Percentiles rank a stretch among this genome's conserved stretches.
Conservation (phyloP, 257 asterid species). For the Solanum corneliomulleri region DNA sequence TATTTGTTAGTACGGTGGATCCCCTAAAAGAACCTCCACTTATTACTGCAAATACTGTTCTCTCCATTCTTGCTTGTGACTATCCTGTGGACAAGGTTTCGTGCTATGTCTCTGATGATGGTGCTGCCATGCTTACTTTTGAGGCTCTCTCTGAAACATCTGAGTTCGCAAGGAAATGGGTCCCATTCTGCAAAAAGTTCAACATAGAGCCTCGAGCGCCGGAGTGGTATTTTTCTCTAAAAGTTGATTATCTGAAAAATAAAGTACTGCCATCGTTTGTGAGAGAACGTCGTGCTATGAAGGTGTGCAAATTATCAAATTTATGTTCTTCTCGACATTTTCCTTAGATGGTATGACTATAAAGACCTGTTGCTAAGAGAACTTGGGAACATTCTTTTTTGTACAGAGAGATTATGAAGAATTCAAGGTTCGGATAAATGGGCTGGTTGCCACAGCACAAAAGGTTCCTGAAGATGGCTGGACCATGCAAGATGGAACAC, state of each 20-base stretch:
- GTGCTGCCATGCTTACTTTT: slow-evolving; percentile 98
- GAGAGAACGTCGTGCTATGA: slow-evolving; percentile 97
- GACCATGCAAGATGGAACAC: slow-evolving; percentile 99
- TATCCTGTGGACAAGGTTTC: slow-evolving; percentile 88
- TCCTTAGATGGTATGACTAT: background rate
- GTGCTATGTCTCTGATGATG: slow-evolving; percentile 95
- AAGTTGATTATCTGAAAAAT: slow-evolving; percentile 81
- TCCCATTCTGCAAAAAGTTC: slow-evolving; percentile 86
- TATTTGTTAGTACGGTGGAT: slow-evolving; percentile 95
- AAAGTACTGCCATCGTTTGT: slow-evolving; percentile 83
- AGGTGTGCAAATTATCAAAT: slow-evolving; percentile 32
- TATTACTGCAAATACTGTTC: slow-evolving; percentile 92
- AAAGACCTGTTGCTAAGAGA: background rate
- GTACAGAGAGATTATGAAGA: slow-evolving; percentile 92
- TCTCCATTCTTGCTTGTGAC: slow-evolving; percentile 89
- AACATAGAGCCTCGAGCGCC: slow-evolving; percentile 93
- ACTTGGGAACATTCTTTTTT: background rate
- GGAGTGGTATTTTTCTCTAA: slow-evolving; percentile 81
- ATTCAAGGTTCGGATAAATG: slow-evolving; percentile 78
- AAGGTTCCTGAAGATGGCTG: slow-evolving; percentile 98
- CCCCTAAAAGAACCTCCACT: slow-evolving; percentile 96
- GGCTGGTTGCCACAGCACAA: slow-evolving; percentile 75
- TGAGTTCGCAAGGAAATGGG: slow-evolving; percentile 95
- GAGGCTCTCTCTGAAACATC: slow-evolving; percentile 98
- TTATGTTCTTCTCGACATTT: background rate